phyloP scores from a whole-genome alignment of 2,329 filamentous ascomycete species.

The Aspergillus caelatus region DNA sequence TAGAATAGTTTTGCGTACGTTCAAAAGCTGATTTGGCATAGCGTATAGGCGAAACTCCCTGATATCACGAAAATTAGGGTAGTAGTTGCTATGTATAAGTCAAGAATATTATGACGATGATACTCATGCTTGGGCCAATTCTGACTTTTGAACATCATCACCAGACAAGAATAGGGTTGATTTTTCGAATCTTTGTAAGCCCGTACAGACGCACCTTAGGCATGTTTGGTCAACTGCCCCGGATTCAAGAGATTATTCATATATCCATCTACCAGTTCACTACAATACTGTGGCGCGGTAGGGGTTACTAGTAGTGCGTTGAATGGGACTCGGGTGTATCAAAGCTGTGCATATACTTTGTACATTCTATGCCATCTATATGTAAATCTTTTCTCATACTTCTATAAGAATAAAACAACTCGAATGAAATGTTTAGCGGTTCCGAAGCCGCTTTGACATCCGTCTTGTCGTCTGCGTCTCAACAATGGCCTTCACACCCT shows the following conservation, averaged over 20 bases:
- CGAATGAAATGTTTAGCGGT: constrained; percentile 8
- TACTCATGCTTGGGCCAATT: not conserved
- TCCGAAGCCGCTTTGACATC: constrained; percentile 35
- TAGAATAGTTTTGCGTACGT: too few species aligned
- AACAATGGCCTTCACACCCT: constrained; percentile 19
- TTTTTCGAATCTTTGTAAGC: too few species aligned
- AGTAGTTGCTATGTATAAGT: not conserved
- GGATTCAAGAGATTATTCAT: not conserved
- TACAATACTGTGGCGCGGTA: not conserved
- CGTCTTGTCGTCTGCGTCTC: constrained; percentile 29
- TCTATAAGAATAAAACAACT: not conserved
- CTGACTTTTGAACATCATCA: too few species aligned
- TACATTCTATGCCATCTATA: not conserved
- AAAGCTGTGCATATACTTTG: not conserved
- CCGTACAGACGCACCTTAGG: too few species aligned
- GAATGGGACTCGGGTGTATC: too few species aligned
- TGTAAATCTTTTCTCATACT: not conserved
- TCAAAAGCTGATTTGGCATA: not conserved
- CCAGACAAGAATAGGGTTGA: too few species aligned
- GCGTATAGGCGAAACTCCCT: not conserved
- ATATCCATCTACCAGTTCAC: not conserved
- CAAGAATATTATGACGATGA: not conserved
- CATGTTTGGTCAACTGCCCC: not conserved
- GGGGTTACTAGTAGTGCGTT: too few species aligned
- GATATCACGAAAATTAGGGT: not conserved